Base-by-base conservation (phyloP, 352 stramenopile species). In the Phytophthora citricola region DNA sequence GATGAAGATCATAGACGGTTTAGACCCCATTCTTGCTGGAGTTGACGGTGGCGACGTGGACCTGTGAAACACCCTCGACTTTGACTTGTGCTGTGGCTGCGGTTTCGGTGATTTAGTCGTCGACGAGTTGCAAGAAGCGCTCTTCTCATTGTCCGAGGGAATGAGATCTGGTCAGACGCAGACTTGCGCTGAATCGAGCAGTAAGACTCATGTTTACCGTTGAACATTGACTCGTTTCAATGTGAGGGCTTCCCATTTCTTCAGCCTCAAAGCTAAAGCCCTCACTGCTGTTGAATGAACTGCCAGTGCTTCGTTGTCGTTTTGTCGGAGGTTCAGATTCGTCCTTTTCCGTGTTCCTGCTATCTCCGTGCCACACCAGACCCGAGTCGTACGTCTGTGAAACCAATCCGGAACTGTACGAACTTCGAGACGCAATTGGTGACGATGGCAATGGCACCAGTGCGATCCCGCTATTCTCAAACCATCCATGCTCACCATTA, bases 1-100 rank as follows among this genome's bases (percentile, higher is more conserved):
- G 44, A 76, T 76, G 54, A 73, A 76, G 39, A 76, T 51, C 39
- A 76, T 67, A 34, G 69, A 73, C 47, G 58, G 63, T 4, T 17
- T 51, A 34, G 65, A 49, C 12, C 31, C 17, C 26, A 45, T 34
- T 5, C 10, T 41, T 6, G 34, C 27, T 4, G 45, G 34, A 29
- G 31, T 52, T 17, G 9, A 22, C 15, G 44, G 20, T 3, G 36
- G 26, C n/a, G 47, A 46, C 24, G 22, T 22, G 1, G 53, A 24
- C 17, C 50, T 64, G 11, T 54, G 58, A 38, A 68, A 63, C 47
- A 62, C 47, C 22, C 39, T 59, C 10, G 41, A 4, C 54, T 60
- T 47, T 40, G 46, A 38, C 36, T 65, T 20, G 12, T 17, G 34
- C 44, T 66, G 29, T 62, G 61, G 8, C 24, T 69, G 34, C 46